phyloP scores from a whole-genome alignment of 2,329 filamentous ascomycete genomes.

The Aschersonia sp. region DNA sequence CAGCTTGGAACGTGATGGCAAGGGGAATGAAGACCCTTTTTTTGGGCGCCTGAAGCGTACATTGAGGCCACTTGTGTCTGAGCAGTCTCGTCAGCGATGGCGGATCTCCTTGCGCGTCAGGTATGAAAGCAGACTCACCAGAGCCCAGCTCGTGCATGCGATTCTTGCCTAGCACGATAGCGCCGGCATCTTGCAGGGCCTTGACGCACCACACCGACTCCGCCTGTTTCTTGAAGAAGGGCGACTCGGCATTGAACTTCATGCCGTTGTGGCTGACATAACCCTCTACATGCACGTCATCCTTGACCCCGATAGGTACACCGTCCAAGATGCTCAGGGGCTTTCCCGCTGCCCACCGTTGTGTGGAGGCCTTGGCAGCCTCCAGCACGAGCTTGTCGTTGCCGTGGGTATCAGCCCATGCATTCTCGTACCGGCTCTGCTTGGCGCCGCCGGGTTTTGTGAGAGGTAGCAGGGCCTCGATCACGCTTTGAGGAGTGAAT shows the following conservation, averaged over 20 bases:
- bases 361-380: slow-evolving; percentile 59
- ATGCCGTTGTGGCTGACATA: slow-evolving; percentile 55
- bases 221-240: slow-evolving; percentile 32
- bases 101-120: not conserved
- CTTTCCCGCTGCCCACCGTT: slow-evolving; percentile 52
- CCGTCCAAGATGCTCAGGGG: slow-evolving; percentile 62
- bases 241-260: slow-evolving; percentile 37
- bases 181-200: slow-evolving; percentile 60
- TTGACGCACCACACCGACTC: slow-evolving; percentile 56
- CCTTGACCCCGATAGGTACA: slow-evolving; percentile 71
- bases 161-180: slow-evolving; percentile 59
- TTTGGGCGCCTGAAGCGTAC: slow-evolving; percentile 13
- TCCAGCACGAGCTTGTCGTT: slow-evolving; percentile 41
- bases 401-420: slow-evolving; percentile 55
- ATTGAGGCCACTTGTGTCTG: slow-evolving; percentile 74
- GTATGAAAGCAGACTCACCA: slow-evolving; percentile 25
- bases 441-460: slow-evolving; percentile 44
- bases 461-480: slow-evolving; percentile 54
- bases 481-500: slow-evolving; percentile 58
- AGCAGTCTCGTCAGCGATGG: not conserved
- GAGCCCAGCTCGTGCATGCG: slow-evolving; percentile 72
- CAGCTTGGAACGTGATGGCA: not conserved
- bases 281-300: slow-evolving; percentile 59
- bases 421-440: slow-evolving; percentile 48
- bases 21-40: not conserved